phyloP scores from a whole-genome alignment of 768 basidiomycete genomes.

The Tulasnella sp. region DNA sequence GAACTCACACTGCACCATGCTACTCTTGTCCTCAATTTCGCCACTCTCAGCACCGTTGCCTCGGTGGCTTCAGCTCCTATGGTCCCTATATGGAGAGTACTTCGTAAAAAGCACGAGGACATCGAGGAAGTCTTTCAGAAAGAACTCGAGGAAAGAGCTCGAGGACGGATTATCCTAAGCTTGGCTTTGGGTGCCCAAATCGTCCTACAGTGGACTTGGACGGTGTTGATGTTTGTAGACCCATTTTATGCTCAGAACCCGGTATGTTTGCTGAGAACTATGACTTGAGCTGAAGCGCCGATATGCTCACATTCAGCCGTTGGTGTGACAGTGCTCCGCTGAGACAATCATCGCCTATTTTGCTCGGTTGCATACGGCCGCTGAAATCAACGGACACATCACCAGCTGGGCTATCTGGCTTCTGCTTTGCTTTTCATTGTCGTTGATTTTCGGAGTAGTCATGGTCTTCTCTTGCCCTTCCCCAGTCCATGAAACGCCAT shows the following conservation, averaged over 20 bases:
- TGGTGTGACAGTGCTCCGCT: slow-evolving; percentile 8
- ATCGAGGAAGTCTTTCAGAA: background rate
- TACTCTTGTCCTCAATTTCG: slow-evolving; percentile 27
- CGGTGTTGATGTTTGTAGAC: slow-evolving; percentile 20
- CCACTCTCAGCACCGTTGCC: slow-evolving; percentile 26
- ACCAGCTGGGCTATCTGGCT: slow-evolving; percentile 24
- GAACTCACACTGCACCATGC: slow-evolving; percentile 26
- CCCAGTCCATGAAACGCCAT: background rate
- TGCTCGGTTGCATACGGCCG: background rate
- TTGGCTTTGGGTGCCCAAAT: slow-evolving; percentile 18
- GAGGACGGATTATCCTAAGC: slow-evolving; percentile 22
- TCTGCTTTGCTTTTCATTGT: slow-evolving; percentile 13
- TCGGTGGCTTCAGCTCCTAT: slow-evolving; percentile 25
- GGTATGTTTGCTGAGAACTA: background rate
- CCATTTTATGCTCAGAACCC: slow-evolving; percentile 20
- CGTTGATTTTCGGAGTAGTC: slow-evolving; percentile 10
- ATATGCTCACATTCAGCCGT: background rate
- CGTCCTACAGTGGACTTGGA: slow-evolving; percentile 25
- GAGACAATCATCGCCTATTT: slow-evolving; percentile 13
- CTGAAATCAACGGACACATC: slow-evolving; percentile 16
- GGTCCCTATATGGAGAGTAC: slow-evolving; percentile 25
- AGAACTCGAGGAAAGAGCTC: background rate
- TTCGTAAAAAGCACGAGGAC: background rate
- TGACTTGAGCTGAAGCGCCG: background rate
- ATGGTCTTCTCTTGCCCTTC: slow-evolving; percentile 17